phyloP scores from a whole-genome alignment of 2,329 filamentous ascomycete species.

The Myriosclerotinia scirpicola region DNA sequence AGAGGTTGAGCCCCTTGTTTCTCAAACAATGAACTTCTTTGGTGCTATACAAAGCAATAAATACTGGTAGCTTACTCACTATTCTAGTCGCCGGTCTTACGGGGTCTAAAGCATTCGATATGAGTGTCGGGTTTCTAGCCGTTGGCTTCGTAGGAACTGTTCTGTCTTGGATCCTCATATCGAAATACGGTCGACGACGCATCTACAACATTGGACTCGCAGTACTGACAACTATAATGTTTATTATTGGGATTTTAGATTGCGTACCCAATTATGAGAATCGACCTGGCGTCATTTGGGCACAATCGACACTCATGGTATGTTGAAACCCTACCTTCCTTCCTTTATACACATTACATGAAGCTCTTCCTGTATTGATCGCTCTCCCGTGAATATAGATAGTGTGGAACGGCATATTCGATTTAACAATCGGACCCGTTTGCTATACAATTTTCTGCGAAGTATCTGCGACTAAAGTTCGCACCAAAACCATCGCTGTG shows the following conservation, averaged over 20 bases:
- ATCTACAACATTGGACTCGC: slow-evolving; percentile 61
- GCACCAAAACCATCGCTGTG: slow-evolving; percentile 37
- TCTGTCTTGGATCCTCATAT: slow-evolving; percentile 64
- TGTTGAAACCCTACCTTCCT: slow-evolving; percentile 39
- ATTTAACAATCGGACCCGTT: slow-evolving; percentile 41
- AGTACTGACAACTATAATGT: slow-evolving; percentile 53
- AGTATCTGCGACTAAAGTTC: slow-evolving; percentile 46
- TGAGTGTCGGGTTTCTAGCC: slow-evolving; percentile 62
- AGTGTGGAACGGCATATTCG: slow-evolving; percentile 33
- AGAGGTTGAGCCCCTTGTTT: neutral
- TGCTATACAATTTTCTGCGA: slow-evolving; percentile 48
- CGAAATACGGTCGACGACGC: slow-evolving; percentile 59
- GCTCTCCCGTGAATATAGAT: slow-evolving; percentile 14
- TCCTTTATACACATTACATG: neutral
- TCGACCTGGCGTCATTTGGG: slow-evolving; percentile 30
- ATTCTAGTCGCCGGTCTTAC: slow-evolving; percentile 56
- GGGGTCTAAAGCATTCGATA: slow-evolving; percentile 55
- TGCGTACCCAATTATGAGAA: slow-evolving; percentile 41
- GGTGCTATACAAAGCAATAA: neutral
- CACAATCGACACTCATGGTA: slow-evolving; percentile 30
- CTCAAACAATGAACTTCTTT: neutral
- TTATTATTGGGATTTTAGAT: slow-evolving; percentile 46
- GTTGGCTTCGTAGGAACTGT: slow-evolving; percentile 62
- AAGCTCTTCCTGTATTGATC: neutral
- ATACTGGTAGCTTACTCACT: neutral